Evolutionary conservation across 139 green algal species (phyloP), one percentile per base, ranked within the genome.

Genomic region (Chlorella sorokiniana): DNA sequence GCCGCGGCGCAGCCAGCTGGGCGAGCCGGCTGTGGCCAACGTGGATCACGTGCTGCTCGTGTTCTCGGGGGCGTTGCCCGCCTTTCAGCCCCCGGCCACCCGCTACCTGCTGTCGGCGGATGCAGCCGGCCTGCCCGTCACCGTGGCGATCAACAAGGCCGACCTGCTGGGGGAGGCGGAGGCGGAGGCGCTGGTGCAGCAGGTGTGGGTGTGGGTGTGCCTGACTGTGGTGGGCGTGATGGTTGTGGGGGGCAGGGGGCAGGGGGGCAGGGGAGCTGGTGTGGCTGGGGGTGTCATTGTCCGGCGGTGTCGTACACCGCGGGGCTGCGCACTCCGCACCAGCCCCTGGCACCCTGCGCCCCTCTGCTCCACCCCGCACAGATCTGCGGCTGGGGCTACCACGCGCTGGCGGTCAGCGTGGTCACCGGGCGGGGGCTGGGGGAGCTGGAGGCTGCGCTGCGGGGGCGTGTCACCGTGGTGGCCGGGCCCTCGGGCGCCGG

Each of bases 141-240:
- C 88, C 2, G 83, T 99, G n/a, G 85, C 94, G 29, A 90, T 99
- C 11, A 99, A 99, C 89, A 99, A 99, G 85, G 87, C 82, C 1
- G 95, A 98, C 78, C 88, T 98, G 35, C 56, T 96, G 41, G 18
- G 51, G 0, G 33, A 33, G 8, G 72, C 85, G 25, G 81, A 92
- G 79, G 83, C 91, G 27, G 6, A 77, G 40, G 37, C 45, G 2
- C 38, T 90, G 44, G 54, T 92, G 69, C 67, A 75, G 27, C 40
- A 88, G 82, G 85, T 85, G 69, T 10, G 74, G 33, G 41, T 82
- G 59, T 78, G 86, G 78, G n/a, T n/a, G n/a, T n/a, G n/a, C n/a
- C n/a, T n/a, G n/a, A n/a, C n/a, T n/a, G n/a, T n/a, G n/a, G n/a
- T n/a, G n/a, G n/a, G n/a, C n/a, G n/a, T n/a, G n/a, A n/a, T n/a